These are phyloP conservation scores for Teunomyces panamensis DNA, from an alignment of 805 yeast genomes.

Conservation along the genomic window DNA sequence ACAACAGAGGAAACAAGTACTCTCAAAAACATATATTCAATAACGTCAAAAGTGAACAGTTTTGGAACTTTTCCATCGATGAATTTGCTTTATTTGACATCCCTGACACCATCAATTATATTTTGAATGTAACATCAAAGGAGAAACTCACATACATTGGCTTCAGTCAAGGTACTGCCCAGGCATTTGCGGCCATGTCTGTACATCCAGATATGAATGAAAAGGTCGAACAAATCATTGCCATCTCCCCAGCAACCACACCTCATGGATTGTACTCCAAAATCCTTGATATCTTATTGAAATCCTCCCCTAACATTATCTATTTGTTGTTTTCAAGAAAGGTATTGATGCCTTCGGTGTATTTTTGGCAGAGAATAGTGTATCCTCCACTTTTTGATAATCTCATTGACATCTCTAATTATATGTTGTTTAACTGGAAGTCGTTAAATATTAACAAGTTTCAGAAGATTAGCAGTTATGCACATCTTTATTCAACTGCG, in stretches of 20 bases:
- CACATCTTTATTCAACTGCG: constrained; percentile 87
- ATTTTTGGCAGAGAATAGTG: constrained; percentile 75
- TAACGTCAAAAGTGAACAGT: constrained; percentile 41
- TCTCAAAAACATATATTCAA: constrained; percentile 67
- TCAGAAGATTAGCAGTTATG: constrained; percentile 78
- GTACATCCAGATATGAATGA: constrained; percentile 60
- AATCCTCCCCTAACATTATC: constrained; percentile 72
- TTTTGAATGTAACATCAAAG: constrained; percentile 48
- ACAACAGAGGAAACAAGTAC: constrained; percentile 90
- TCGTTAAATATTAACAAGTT: constrained; percentile 63
- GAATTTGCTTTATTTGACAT: constrained; percentile 90
- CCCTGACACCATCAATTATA: constrained; percentile 76
- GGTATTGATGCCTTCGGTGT: constrained; percentile 72
- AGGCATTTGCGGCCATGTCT: constrained; percentile 80
- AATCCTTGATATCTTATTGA: constrained; percentile 69
- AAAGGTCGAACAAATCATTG: constrained; percentile 60
- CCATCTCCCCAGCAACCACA: constrained; percentile 91
- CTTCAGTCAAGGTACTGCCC: constrained; percentile 93
- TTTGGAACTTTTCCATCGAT: constrained; percentile 91
- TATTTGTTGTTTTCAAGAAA: constrained; percentile 70
- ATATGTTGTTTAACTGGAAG: constrained; percentile 75
- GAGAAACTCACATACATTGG: constrained; percentile 68
- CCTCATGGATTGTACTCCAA: constrained; percentile 81
- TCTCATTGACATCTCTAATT: constrained; percentile 69
- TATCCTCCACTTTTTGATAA: constrained; percentile 73